These are phyloP conservation scores for Phylloporus rhodoxanthus DNA, from an alignment of 768 basidiomycete genomes.

Conservation along the genomic window DNA sequence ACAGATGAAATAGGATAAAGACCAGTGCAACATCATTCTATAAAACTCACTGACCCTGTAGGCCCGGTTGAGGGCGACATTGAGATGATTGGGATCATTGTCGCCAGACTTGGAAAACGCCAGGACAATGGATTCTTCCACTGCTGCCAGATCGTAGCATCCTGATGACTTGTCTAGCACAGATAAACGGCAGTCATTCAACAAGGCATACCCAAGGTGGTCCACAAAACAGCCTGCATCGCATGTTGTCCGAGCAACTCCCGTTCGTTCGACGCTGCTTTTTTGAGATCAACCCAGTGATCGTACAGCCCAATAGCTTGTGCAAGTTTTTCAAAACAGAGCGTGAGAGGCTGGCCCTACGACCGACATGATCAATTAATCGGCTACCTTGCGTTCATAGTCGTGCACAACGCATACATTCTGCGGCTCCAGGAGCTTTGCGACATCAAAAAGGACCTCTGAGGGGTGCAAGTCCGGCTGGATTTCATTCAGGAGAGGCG, in stretches of 20 bases:
- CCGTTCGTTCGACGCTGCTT: constrained; percentile 41
- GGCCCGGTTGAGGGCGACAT: constrained; percentile 58
- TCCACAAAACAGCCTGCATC: constrained; percentile 71
- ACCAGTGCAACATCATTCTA: not conserved
- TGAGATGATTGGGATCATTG: constrained; percentile 57
- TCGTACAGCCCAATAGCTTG: constrained; percentile 67
- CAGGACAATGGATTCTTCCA: constrained; percentile 67
- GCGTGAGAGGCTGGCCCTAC: constrained; percentile 66
- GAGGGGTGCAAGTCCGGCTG: constrained; percentile 71
- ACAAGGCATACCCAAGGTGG: constrained; percentile 48
- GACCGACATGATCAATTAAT: constrained; percentile 8
- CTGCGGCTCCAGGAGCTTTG: constrained; percentile 64
- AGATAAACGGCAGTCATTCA: not conserved
- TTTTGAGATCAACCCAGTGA: constrained; percentile 60
- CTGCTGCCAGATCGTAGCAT: constrained; percentile 53
- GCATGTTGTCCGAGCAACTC: constrained; percentile 72
- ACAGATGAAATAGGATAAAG: constrained; percentile 7
- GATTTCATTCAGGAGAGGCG: constrained; percentile 60
- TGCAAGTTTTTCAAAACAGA: constrained; percentile 61
- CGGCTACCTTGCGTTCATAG: not conserved
- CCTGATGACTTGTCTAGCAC: constrained; percentile 38
- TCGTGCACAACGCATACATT: constrained; percentile 38
- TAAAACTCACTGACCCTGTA: constrained; percentile 45
- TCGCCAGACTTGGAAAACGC: constrained; percentile 56
- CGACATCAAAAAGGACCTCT: constrained; percentile 71